Evolutionary conservation across 371 early-diverging fungal species (phyloP), one percentile per base, ranked within the genome.

Genomic region (Mucor mucedo): DNA sequence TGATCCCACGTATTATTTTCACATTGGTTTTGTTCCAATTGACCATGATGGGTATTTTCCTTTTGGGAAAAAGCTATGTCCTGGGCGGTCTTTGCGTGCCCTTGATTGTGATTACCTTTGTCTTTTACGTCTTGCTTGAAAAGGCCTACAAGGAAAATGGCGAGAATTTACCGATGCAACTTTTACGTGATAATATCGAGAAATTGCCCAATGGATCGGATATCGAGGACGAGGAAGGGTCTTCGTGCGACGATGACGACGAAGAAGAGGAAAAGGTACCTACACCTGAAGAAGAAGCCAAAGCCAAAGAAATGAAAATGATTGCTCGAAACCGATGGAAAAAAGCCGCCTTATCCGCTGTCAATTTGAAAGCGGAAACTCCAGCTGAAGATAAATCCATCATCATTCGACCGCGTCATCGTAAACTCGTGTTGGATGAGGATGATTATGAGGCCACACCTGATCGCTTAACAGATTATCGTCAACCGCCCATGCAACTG

Each of bases 11-110:
- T 27, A 82, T 93, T 48, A 82, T 91, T n/a, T 71, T 85, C 28
- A 91, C 94, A 4, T 76, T 97, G 58, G 60, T 92, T 38, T 78
- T 97, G 35, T 93, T 92, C 78, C 97, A 97, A 70, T 56, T 91
- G 58, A 89, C 94, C 3, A 93, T 94, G 86, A 73, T 91, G 58
- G 96, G 95, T 2, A 33, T 87, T 9, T 69, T 89, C 82, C 50
- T 89, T 79, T 56, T 93, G 73, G 78, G 79, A 39, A 52, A 59
- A 6, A 65, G 38, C 9, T 77, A 77, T 41, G 33, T 72, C 1
- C 54, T 83, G 7, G 80, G 79, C 7, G 63, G 72, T 14, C 53
- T 83, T 2, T 57, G 82, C 48, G 58, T 77, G 0, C 87, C 87
- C 13, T 65, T 86, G 35, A 70, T 84, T 1, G 60, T 79, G 1